These are phyloP conservation scores for Colletotrichum shisoi DNA, from an alignment of 2,329 filamentous ascomycete species.

Conservation along the genomic window DNA sequence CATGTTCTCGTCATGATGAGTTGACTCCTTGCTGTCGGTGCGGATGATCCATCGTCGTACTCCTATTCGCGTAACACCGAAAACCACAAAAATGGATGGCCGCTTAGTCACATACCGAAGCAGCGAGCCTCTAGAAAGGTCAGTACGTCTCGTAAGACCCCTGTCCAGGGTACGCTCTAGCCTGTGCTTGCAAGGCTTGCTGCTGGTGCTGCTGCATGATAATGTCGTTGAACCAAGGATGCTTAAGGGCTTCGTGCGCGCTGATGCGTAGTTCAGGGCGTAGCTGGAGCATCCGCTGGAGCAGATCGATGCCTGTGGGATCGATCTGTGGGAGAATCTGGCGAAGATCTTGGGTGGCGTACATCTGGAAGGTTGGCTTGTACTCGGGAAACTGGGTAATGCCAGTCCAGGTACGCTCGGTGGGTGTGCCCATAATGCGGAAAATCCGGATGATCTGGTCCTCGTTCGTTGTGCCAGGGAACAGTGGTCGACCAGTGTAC, in stretches of 20 bases:
- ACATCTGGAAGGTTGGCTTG: constrained; percentile 93
- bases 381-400: constrained; percentile 97
- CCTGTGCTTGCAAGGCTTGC: constrained; percentile 55
- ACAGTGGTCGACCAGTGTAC: constrained; percentile 94
- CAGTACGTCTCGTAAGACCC: constrained; percentile 43
- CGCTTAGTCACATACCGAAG: constrained; percentile 17
- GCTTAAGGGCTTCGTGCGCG: constrained; percentile 83
- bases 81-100: constrained; percentile 45
- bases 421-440: constrained; percentile 96
- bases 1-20: background rate
- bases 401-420: constrained; percentile 92
- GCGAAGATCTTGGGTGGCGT: constrained; percentile 87
- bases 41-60: constrained; percentile 3
- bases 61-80: background rate
- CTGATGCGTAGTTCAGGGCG: constrained; percentile 90
- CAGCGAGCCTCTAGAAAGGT: constrained; percentile 7
- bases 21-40: background rate
- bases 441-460: constrained; percentile 98
- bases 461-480: constrained; percentile 97
- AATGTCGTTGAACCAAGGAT: constrained; percentile 90
- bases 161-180: constrained; percentile 53
- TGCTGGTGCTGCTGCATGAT: constrained; percentile 64
- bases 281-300: constrained; percentile 90
- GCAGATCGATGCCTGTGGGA: constrained; percentile 81
- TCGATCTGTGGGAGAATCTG: constrained; percentile 92